phyloP scores from a whole-genome alignment of 768 basidiomycete genomes.

The Paxillus involutus region DNA sequence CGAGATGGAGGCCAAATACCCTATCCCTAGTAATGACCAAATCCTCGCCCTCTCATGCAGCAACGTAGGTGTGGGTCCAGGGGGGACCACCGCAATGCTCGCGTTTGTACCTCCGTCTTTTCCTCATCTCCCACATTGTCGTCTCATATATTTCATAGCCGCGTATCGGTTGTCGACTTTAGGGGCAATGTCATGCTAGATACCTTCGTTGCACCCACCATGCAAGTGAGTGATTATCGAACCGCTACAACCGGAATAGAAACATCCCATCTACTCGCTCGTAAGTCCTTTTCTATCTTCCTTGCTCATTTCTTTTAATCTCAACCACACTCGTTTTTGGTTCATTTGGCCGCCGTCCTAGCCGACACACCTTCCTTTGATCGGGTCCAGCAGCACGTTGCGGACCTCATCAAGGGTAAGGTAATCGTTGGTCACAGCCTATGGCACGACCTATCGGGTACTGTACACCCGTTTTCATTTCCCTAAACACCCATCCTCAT shows the following conservation, averaged over 20 bases:
- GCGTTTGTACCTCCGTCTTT: slow-evolving; percentile 52
- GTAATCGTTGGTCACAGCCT: slow-evolving; percentile 74
- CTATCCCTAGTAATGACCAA: slow-evolving; percentile 39
- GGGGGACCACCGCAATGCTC: slow-evolving; percentile 79
- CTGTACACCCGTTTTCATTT: slow-evolving; percentile 10
- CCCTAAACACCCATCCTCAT: slow-evolving; percentile 8
- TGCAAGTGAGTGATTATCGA: slow-evolving; percentile 70
- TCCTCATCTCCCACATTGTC: background rate
- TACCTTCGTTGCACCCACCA: slow-evolving; percentile 66
- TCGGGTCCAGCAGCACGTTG: slow-evolving; percentile 65
- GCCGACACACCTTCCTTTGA: slow-evolving; percentile 51
- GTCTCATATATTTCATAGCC: slow-evolving; percentile 31
- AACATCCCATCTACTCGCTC: slow-evolving; percentile 36
- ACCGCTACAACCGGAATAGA: slow-evolving; percentile 62
- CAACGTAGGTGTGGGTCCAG: slow-evolving; percentile 78
- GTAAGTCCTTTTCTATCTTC: slow-evolving; percentile 29
- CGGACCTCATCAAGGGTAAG: slow-evolving; percentile 66
- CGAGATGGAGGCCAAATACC: slow-evolving; percentile 33
- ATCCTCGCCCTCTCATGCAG: slow-evolving; percentile 62
- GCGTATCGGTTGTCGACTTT: slow-evolving; percentile 56
- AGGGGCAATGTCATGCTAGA: slow-evolving; percentile 60
- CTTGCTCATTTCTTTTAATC: background rate
- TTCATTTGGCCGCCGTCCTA: slow-evolving; percentile 6
- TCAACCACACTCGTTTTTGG: background rate
- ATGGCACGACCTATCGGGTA: slow-evolving; percentile 82